These are phyloP conservation scores for Phanerochaete carnosa DNA, from an alignment of 768 basidiomycete species.

Conservation along the genomic window DNA sequence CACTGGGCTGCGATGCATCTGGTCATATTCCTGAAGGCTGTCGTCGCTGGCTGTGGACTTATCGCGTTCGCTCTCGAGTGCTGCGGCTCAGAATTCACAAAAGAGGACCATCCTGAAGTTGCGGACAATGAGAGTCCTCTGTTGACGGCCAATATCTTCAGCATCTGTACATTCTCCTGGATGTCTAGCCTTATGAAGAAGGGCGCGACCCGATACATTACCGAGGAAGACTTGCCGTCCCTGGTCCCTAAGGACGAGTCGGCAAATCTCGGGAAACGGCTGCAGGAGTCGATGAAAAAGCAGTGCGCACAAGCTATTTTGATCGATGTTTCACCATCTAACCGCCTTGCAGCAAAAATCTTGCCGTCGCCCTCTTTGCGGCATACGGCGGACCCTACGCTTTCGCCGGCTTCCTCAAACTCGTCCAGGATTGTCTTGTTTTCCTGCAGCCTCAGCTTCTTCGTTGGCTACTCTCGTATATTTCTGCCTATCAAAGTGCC, in stretches of 20 bases:
- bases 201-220: conserved; percentile 63
- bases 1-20: conserved; percentile 28
- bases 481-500: conserved; percentile 67
- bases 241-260: conserved; percentile 69
- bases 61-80: conserved; percentile 65
- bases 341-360: conserved; percentile 39
- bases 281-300: conserved; percentile 59
- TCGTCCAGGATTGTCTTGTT: conserved; percentile 74
- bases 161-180: conserved; percentile 83
- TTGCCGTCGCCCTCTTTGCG: conserved; percentile 71
- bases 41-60: conserved; percentile 42
- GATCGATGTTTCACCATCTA: not conserved
- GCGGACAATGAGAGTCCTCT: conserved; percentile 67
- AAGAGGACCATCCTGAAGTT: conserved; percentile 29
- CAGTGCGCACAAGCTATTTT: conserved; percentile 44
- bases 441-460: conserved; percentile 90
- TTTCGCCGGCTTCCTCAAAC: conserved; percentile 60
- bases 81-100: conserved; percentile 56
- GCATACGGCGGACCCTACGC: conserved; percentile 80
- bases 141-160: conserved; percentile 76
- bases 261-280: conserved; percentile 55
- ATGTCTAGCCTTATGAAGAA: conserved; percentile 77
- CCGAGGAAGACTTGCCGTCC: conserved; percentile 82
- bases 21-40: conserved; percentile 43
- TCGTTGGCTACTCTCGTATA: conserved; percentile 74